phyloP scores from a whole-genome alignment of 495 filamentous ascomycete genomes.

The Margaritispora aquatica region DNA sequence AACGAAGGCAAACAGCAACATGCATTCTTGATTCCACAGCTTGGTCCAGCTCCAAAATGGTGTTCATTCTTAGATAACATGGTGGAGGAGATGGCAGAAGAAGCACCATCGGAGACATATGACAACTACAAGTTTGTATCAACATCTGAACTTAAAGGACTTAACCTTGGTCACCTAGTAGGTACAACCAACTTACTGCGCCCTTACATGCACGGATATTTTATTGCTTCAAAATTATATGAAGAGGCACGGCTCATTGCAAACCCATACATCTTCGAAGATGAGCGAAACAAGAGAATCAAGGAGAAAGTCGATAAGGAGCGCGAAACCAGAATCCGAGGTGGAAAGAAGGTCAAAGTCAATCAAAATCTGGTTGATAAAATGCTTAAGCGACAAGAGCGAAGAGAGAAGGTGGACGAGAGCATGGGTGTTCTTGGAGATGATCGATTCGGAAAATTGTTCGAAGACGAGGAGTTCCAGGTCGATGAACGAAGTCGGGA shows the following conservation, averaged over 20 bases:
- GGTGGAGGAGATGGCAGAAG: constrained; percentile 96
- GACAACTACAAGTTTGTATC: constrained; percentile 99
- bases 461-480: constrained; percentile 87
- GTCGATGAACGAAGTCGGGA: constrained; percentile 87
- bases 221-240: constrained; percentile 86
- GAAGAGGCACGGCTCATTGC: constrained; percentile 90
- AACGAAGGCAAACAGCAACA: constrained; percentile 93
- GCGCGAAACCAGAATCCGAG: constrained; percentile 82
- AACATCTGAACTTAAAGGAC: constrained; percentile 65
- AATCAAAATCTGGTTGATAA: constrained; percentile 88
- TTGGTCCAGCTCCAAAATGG: constrained; percentile 90
- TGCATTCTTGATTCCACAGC: constrained; percentile 90
- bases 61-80: constrained; percentile 94
- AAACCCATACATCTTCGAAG: constrained; percentile 87
- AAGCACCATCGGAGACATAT: constrained; percentile 68
- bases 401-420: constrained; percentile 60
- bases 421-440: constrained; percentile 65
- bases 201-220: constrained; percentile 98
- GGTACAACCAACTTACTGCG: constrained; percentile 80
- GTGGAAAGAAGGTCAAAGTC: constrained; percentile 87
- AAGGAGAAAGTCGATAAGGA: constrained; percentile 94
- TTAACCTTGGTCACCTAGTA: constrained; percentile 81
- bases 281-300: constrained; percentile 78
- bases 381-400: constrained; percentile 72
- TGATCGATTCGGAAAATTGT: constrained; percentile 78